Percentiles rank a stretch among this genome's conserved stretches.
phyloP scores from a whole-genome alignment of 1,284 basidiomycete genomes.

The Leccinum solheimii region DNA sequence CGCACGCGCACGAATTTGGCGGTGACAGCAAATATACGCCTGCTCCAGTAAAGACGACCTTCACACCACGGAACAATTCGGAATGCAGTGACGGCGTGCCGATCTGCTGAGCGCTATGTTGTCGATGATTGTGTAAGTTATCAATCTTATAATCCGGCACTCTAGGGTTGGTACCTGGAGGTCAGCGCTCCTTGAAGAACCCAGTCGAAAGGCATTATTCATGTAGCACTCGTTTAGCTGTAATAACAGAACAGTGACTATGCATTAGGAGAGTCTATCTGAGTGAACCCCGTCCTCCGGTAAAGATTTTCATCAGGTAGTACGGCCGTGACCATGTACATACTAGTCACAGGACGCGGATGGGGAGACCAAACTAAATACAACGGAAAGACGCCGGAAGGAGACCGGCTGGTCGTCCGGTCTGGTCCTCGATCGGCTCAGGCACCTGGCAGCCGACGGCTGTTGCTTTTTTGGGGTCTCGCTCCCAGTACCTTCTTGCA shows the following conservation, averaged over 20 bases:
- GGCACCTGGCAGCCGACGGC: slow-evolving; percentile 1
- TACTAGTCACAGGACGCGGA: too few relatives aligned
- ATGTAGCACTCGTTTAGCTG: slow-evolving; percentile 14
- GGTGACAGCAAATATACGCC: slow-evolving; percentile 14
- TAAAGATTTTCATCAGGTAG: slow-evolving; percentile 18
- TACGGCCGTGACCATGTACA: slow-evolving; percentile 57
- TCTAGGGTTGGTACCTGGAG: slow-evolving; percentile 15
- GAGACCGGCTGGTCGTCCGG: slow-evolving; percentile 41
- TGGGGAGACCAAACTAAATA: slow-evolving; percentile 69
- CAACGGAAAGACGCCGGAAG: slow-evolving; percentile 54
- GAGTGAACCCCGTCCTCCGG: slow-evolving; percentile 25
- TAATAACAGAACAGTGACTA: slow-evolving; percentile 14
- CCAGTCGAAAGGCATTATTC: not conserved
- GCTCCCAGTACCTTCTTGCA: slow-evolving; percentile 61
- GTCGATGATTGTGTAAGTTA: not conserved
- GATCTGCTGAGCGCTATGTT: slow-evolving; percentile 11
- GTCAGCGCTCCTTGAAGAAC: not conserved
- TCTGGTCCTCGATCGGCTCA: slow-evolving; percentile 10
- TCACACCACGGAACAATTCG: slow-evolving; percentile 7
- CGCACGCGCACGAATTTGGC: slow-evolving; percentile 26
- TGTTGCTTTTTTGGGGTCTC: slow-evolving; percentile 23
- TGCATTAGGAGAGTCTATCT: slow-evolving; percentile 21
- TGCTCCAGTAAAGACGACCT: not conserved
- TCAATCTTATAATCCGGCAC: not conserved
- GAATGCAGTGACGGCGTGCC: slow-evolving; percentile 26